Evolutionary conservation across 2,329 filamentous ascomycete species (phyloP).

Genomic region (Neopestalotiopsis rosae): DNA sequence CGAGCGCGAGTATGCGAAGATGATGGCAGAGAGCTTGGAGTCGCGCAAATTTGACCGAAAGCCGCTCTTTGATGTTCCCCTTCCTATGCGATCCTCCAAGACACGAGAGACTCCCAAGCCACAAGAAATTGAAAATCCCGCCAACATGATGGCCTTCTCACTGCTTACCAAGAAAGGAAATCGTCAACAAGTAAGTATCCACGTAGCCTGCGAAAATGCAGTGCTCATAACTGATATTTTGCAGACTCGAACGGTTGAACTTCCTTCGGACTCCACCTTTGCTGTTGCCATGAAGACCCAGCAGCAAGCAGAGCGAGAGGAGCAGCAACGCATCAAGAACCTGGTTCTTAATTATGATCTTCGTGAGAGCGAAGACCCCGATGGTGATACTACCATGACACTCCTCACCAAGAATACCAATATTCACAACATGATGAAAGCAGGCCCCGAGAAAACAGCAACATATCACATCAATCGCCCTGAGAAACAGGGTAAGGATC

Average conservation of each 20-base stretch:
- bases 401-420: constrained; percentile 52
- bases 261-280: constrained; percentile 91
- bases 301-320: constrained; percentile 92
- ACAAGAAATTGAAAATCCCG: constrained; percentile 36
- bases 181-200: constrained; percentile 75
- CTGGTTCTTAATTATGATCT: constrained; percentile 96
- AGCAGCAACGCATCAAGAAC: constrained; percentile 98
- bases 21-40: constrained; percentile 97
- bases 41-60: constrained; percentile 96
- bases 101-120: constrained; percentile 60
- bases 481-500: constrained; percentile 64
- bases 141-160: constrained; percentile 93
- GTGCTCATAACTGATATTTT: background rate
- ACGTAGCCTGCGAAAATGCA: no score
- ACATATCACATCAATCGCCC: constrained; percentile 59
- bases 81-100: constrained; percentile 79
- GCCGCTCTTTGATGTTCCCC: constrained; percentile 90
- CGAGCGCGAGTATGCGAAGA: constrained; percentile 95
- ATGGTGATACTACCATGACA: constrained; percentile 67
- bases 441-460: constrained; percentile 56
- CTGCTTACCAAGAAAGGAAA: constrained; percentile 96
- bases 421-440: constrained; percentile 52
- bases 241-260: constrained; percentile 87
- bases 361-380: constrained; percentile 78
- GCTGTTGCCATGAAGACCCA: constrained; percentile 95